These are phyloP conservation scores for Podospora anserina DNA, from an alignment of 495 filamentous ascomycete species.

Conservation along the genomic window DNA sequence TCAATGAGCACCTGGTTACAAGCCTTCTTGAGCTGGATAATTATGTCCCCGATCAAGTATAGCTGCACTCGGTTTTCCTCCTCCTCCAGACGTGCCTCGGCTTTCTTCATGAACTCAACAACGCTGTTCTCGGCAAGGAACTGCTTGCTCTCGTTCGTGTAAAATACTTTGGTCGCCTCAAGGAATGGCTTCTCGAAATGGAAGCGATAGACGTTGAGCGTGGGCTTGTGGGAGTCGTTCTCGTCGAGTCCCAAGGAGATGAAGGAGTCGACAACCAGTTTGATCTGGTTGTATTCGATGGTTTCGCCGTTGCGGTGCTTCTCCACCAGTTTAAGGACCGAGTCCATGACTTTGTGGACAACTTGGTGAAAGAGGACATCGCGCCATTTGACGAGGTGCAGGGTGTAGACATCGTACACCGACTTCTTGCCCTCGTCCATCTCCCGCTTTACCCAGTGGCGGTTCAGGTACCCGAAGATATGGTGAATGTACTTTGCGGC, in stretches of 20 bases:
- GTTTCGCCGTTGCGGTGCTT: constrained; percentile 98
- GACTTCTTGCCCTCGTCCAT: constrained; percentile 99
- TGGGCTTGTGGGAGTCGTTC: constrained; percentile 86
- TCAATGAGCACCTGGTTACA: constrained; percentile 89
- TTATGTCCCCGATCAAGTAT: constrained; percentile 89
- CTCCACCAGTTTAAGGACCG: constrained; percentile 92
- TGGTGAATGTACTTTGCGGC: constrained; percentile 97
- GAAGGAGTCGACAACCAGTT: constrained; percentile 95
- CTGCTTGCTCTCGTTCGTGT: constrained; percentile 85
- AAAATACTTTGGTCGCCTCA: constrained; percentile 76
- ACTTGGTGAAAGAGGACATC: constrained; percentile 82
- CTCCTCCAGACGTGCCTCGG: constrained; percentile 83
- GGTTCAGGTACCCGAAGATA: constrained; percentile 92
- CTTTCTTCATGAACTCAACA: constrained; percentile 99
- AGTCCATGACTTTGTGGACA: constrained; percentile 85
- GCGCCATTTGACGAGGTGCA: constrained; percentile 94
- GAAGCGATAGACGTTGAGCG: constrained; percentile 86
- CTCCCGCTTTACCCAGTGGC: constrained; percentile 98
- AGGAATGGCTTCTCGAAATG: constrained; percentile 94
- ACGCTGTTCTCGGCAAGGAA: constrained; percentile 97
- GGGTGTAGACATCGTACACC: constrained; percentile 94
- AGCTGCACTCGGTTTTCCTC: constrained; percentile 92
- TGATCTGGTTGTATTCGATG: constrained; percentile 94
- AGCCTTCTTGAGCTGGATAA: constrained; percentile 72
- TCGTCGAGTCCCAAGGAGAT: constrained; percentile 95